Conservation (phyloP, 345 rosid genomes). For the Leavenworthia alabamica region DNA sequence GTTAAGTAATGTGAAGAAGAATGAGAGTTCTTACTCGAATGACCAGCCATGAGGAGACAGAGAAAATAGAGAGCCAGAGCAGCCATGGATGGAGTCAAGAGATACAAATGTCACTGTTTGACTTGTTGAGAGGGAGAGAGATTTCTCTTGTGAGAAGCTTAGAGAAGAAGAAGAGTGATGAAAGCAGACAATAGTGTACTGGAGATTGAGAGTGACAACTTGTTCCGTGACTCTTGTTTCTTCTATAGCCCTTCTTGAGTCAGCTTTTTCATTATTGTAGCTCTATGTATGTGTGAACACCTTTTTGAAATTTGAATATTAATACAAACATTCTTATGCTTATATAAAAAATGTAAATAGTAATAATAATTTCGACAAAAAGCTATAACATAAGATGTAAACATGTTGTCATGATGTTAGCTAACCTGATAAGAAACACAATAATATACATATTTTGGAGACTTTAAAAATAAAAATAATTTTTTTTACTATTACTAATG, state of each 20-base stretch:
- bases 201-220: slow-evolving; percentile 25
- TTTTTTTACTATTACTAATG: too few relatives aligned
- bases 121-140: background rate
- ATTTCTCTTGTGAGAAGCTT: background rate
- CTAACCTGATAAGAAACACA: too few relatives aligned
- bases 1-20: background rate
- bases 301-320: background rate
- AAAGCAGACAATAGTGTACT: slow-evolving; percentile 11
- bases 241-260: slow-evolving; percentile 26
- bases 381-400: too few relatives aligned
- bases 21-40: slow-evolving; percentile 35
- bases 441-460: too few relatives aligned
- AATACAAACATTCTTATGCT: background rate
- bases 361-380: too few relatives aligned
- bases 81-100: slow-evolving; percentile 34
- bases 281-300: slow-evolving; percentile 11
- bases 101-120: slow-evolving; percentile 3
- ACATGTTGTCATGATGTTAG: too few relatives aligned
- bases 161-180: background rate
- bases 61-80: slow-evolving; percentile 36
- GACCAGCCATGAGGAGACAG: slow-evolving; percentile 45
- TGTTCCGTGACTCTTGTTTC: slow-evolving; percentile 36
- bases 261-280: slow-evolving; percentile 31
- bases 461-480: too few relatives aligned
- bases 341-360: background rate